Evolutionary conservation across 1,139 yeast species (phyloP).

Genomic region (Magnusiomyces ingens): DNA sequence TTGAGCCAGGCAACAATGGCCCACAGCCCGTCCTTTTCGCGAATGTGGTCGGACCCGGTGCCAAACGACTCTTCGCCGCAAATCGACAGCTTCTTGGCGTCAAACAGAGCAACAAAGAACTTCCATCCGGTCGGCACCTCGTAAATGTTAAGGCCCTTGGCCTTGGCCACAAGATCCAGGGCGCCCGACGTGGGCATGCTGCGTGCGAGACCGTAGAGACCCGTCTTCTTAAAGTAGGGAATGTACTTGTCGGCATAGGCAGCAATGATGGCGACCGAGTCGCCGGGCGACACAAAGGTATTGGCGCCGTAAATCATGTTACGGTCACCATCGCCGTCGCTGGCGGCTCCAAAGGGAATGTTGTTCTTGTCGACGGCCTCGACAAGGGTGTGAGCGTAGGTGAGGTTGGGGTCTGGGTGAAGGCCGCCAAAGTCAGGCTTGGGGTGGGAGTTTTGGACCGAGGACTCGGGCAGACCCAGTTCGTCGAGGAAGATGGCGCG

Average conservation of each 20-base stretch:
- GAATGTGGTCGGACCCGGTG: slow-evolving; percentile 93
- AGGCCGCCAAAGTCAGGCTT: slow-evolving; percentile 91
- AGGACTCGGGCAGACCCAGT: slow-evolving; percentile 62
- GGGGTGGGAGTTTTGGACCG: slow-evolving; percentile 75
- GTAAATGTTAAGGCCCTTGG: slow-evolving; percentile 66
- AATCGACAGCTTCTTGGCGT: slow-evolving; percentile 84
- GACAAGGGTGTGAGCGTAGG: slow-evolving; percentile 86
- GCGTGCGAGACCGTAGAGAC: slow-evolving; percentile 91
- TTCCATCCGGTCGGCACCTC: slow-evolving; percentile 99
- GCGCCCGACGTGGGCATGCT: slow-evolving; percentile 98
- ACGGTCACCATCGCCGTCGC: slow-evolving; percentile 98
- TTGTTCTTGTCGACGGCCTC: slow-evolving; percentile 70
- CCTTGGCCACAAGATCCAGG: slow-evolving; percentile 81
- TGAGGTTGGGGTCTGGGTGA: slow-evolving; percentile 96
- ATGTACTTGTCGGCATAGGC: slow-evolving; percentile 74
- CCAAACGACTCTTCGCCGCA: slow-evolving; percentile 99
- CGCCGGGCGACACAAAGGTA: slow-evolving; percentile 96
- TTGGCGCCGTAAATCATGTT: slow-evolving; percentile 97
- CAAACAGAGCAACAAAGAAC: slow-evolving; percentile 92
- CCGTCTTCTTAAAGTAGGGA: slow-evolving; percentile 83
- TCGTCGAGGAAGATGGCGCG: slow-evolving; percentile 75
- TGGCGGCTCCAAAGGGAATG: slow-evolving; percentile 95
- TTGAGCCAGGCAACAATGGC: slow-evolving; percentile 97
- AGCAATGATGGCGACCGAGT: slow-evolving; percentile 94
- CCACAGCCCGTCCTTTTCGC: slow-evolving; percentile 98